Evolutionary conservation across 306 rosid species (phyloP), one percentile per base, ranked within the genome.

Genomic region (Lablab purpureus): DNA sequence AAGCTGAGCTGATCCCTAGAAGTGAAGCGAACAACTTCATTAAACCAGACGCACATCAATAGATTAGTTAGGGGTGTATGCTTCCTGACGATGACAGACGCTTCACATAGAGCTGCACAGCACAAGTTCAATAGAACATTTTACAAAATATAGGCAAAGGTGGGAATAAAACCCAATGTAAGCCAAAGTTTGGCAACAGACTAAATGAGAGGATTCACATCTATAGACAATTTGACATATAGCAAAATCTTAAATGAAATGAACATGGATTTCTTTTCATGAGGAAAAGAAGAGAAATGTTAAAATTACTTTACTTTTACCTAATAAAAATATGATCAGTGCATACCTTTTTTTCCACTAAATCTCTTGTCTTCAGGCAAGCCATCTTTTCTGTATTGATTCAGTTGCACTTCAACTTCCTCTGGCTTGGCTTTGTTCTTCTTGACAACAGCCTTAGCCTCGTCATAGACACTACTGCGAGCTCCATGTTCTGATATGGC

Each of bases 401-500:
- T 84, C 85, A 95, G 72, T 66, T 95, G 99, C 79, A 90, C 90
- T 79, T 85, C 97, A 43, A 95, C 99, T 89, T 95, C 98, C 77
- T 93, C 94, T 10, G 98, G 99, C 66, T 83, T 91, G 80, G 99
- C 99, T 85, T 95, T 95, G 90, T 95, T 87, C 87, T 95, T 95
- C 88, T 81, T 90, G 78, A 95, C 97, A 73, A 93, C 98, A 66
- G 97, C 99, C 87, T 88, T 92, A 6, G 98, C 96, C 84, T 95
- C 99, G 9, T 95, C 99, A 81, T 90, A 95, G 78, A 95, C 89
- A 21, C 94, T 95, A 69, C 99, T 64, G 28, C 99, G 98, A 85
- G 98, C 99, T 87, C 99, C 99, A 75, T 93, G 98, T 82, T 95
- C 96, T 67, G 99, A 95, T 80, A 95, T 93, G 7, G 98, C 99